These are phyloP conservation scores for Acanthamoeba lenticulata DNA, from an alignment of 208 protist species.

Conservation along the genomic window DNA sequence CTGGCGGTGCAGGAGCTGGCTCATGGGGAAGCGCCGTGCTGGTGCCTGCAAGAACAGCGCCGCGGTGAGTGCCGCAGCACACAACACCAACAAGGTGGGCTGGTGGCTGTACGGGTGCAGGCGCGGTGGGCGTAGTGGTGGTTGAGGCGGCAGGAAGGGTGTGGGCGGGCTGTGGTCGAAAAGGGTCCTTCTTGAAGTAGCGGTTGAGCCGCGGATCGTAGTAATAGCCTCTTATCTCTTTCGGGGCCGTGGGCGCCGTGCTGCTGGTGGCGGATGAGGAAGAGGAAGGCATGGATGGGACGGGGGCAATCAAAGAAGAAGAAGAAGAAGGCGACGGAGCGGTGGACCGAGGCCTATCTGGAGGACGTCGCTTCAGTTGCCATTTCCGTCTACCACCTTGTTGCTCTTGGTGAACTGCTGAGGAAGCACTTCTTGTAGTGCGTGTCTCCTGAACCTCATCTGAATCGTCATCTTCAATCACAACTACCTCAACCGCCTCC, in stretches of 20 bases:
- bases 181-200: conserved; percentile 61
- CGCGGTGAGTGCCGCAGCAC: background rate
- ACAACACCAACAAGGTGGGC: background rate
- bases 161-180: conserved; percentile 18
- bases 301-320: too few species aligned
- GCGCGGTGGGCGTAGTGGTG: background rate
- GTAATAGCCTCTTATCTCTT: background rate
- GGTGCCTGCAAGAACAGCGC: too few species aligned
- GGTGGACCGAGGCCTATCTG: too few species aligned
- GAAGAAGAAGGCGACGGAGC: too few species aligned
- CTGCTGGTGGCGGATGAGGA: background rate
- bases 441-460: too few species aligned
- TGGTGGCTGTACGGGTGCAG: background rate
- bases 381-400: too few species aligned
- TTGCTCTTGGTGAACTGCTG: too few species aligned
- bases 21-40: background rate
- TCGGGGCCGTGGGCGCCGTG: background rate
- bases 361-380: too few species aligned
- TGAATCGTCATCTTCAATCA: too few species aligned
- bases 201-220: conserved; percentile 25
- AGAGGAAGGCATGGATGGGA: background rate
- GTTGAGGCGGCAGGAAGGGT: background rate
- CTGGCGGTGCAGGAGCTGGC: background rate
- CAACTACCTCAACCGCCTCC: too few species aligned
- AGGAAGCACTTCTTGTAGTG: too few species aligned